Evolutionary conservation across 192 early-diverging fungal species (phyloP).

Genomic region (Entomortierella parvispora): DNA sequence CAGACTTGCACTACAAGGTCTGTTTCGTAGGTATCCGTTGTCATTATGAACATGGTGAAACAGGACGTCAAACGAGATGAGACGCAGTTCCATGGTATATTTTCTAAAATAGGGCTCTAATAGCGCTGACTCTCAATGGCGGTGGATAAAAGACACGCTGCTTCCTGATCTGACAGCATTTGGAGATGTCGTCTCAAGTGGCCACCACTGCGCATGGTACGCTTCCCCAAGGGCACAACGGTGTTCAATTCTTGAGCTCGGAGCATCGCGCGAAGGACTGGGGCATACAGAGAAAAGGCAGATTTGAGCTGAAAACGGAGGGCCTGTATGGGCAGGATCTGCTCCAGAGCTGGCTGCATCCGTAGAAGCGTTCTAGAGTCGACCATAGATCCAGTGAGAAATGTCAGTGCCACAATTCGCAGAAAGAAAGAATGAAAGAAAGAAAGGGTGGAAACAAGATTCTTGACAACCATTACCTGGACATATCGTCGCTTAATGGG

Average conservation of each 20-base stretch:
- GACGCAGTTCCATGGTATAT: too few relatives aligned
- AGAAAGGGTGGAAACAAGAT: neutral
- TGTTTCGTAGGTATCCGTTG: too few relatives aligned
- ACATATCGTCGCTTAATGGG: slow-evolving; percentile 17
- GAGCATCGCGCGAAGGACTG: slow-evolving; percentile 30
- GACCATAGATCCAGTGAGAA: too few relatives aligned
- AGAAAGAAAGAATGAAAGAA: neutral
- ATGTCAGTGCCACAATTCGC: too few relatives aligned
- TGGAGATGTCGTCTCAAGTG: slow-evolving; percentile 31
- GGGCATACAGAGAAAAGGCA: slow-evolving; percentile 24
- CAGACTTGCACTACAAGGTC: too few relatives aligned
- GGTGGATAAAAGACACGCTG: too few relatives aligned
- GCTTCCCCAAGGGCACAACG: slow-evolving; percentile 33
- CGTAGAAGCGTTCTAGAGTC: slow-evolving; percentile 21
- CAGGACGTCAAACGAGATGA: too few relatives aligned
- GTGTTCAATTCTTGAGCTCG: slow-evolving; percentile 21
- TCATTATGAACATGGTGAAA: too few relatives aligned
- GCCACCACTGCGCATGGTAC: slow-evolving; percentile 40
- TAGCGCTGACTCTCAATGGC: too few relatives aligned
- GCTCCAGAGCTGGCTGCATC: slow-evolving; percentile 38
- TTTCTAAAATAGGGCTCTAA: too few relatives aligned
- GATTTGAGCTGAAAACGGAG: slow-evolving; percentile 29
- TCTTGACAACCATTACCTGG: slow-evolving; percentile 6
- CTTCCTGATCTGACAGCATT: slow-evolving; percentile 32
- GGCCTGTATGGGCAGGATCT: slow-evolving; percentile 21